Evolutionary conservation across 2,329 filamentous ascomycete genomes (phyloP).

Genomic region (Penicillium italicum): DNA sequence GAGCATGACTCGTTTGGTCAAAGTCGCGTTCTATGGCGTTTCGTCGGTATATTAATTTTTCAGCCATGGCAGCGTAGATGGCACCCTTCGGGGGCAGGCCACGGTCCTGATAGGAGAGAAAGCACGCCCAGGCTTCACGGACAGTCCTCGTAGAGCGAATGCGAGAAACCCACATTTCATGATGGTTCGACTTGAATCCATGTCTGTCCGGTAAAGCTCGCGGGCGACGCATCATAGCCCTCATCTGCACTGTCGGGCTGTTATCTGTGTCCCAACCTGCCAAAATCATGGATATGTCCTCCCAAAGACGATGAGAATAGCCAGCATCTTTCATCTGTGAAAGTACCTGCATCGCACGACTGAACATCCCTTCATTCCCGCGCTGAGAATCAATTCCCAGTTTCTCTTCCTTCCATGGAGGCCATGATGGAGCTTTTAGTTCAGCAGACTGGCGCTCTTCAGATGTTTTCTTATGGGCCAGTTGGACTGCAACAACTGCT

Average conservation of each 20-base stretch:
- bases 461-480: constrained; percentile 55
- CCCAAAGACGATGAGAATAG: constrained; percentile 52
- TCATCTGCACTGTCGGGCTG: constrained; percentile 61
- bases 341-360: constrained; percentile 55
- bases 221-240: constrained; percentile 43
- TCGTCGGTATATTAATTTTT: constrained; percentile 49
- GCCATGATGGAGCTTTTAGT: constrained; percentile 60
- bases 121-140: constrained; percentile 64
- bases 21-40: constrained; percentile 21
- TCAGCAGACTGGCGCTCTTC: constrained; percentile 56
- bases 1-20: constrained; percentile 25
- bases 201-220: constrained; percentile 14
- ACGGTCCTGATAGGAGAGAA: constrained; percentile 53
- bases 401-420: constrained; percentile 62
- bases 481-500: constrained; percentile 54
- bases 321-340: constrained; percentile 58
- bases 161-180: constrained; percentile 53
- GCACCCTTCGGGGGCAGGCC: constrained; percentile 34
- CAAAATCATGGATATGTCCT: constrained; percentile 52
- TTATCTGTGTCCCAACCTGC: constrained; percentile 62
- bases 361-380: constrained; percentile 54
- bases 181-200: constrained; percentile 17
- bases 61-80: constrained; percentile 56
- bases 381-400: constrained; percentile 59
- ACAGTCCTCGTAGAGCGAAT: constrained; percentile 58